Evolutionary conservation across 495 filamentous ascomycete species (phyloP), one percentile per base, ranked within the genome.

Genomic region (Lophium mytilinum): DNA sequence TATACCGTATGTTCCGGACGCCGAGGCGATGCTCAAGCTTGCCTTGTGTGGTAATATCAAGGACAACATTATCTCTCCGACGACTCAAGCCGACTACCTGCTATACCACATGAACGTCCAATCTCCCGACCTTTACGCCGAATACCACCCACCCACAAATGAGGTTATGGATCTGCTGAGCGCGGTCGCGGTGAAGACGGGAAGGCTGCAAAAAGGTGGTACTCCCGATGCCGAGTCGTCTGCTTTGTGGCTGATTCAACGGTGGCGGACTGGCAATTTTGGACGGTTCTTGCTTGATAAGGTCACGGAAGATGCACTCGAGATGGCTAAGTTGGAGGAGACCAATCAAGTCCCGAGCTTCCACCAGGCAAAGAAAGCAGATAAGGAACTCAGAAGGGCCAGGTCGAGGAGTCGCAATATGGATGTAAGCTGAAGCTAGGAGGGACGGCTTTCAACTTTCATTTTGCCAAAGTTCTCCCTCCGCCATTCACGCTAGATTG

Each of bases 11-110:
- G 87, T 97, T 37, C 78, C 84, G 0, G 79, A 90, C 68, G 78
- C 84, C 4, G 87, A 91, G 66, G 81, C 85, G 24, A 98, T 98
- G 93, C 74, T 98, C 35, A 95, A 94, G 70, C 78, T 98, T 17
- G 83, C 92, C 7, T 78, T 97, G 0, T 90, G 88, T 45, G 93
- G 91, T 4, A 88, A 86, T 69, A 89, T 97, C 30, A 93, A 95
- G 65, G 91, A 96, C 67, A 85, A 85, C 0, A 76, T 97, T 19
- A 81, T 98, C 37, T 76, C 85, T 3, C 75, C 84, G 0, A 77
- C 83, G 46, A 87, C 84, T 3, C 61, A 97, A 18, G 90, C 88
- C 9, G 93, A 98, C 65, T 98, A 94, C 67, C 71, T 97, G 33
- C 78, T 98, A 19, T 97, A 83, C 70, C 82, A 83, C 41, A 73